Conservation (phyloP, 2,329 filamentous ascomycete genomes). For the Fusarium praegraminearum region DNA sequence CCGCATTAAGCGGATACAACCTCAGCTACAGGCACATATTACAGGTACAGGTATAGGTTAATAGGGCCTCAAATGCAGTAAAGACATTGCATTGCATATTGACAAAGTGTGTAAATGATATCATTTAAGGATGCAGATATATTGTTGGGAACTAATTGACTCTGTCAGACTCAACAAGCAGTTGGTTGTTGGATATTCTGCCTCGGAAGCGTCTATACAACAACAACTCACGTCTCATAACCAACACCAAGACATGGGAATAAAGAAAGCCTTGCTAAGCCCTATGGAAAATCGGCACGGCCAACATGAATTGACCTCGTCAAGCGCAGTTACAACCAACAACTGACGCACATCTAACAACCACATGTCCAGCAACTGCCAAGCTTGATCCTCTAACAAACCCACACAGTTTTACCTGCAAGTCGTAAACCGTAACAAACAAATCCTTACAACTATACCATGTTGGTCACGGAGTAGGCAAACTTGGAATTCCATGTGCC, state of each 20-base stretch:
- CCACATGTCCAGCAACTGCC: constrained; percentile 5
- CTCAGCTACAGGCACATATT: neutral
- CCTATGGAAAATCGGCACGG: neutral
- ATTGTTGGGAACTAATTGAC: neutral
- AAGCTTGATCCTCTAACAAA: neutral
- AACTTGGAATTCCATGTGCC: neutral
- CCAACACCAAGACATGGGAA: neutral
- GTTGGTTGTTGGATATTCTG: neutral
- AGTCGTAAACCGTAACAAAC: neutral
- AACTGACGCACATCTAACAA: constrained; percentile 12
- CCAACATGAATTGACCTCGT: neutral
- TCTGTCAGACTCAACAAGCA: neutral
- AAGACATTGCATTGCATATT: constrained; percentile 2
- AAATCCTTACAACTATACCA: neutral
- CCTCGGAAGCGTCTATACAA: neutral
- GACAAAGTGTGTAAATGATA: neutral
- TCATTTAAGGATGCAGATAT: neutral
- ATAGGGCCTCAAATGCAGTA: constrained; percentile 17
- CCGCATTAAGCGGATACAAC: constrained; percentile 14
- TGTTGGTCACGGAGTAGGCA: neutral
- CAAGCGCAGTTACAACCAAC: constrained; percentile 26
- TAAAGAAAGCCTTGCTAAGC: constrained; percentile 22
- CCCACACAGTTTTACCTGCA: neutral
- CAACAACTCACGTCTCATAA: neutral
- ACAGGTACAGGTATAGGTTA: neutral